A percentile compares a stretch with the other conserved stretches of the same genome.
Conservation (phyloP, 1,139 yeast species). For the Lodderomyces oxycetoniae region DNA sequence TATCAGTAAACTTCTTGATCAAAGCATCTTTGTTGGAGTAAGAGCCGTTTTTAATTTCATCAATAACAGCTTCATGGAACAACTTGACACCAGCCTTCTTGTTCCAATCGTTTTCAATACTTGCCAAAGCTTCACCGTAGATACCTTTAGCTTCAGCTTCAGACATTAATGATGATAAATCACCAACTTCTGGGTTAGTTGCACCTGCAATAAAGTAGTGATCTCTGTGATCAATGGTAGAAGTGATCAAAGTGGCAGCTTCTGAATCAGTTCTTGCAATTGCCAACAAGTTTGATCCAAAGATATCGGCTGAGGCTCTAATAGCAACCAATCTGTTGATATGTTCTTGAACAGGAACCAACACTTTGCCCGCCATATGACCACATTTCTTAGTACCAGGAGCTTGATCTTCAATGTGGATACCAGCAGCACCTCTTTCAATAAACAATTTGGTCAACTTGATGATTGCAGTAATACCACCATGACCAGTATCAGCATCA, state of each 20-base stretch:
- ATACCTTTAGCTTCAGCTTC: slow-evolving; percentile 76
- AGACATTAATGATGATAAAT: slow-evolving; percentile 73
- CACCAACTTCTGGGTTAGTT: slow-evolving; percentile 75
- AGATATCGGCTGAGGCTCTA: slow-evolving; percentile 92
- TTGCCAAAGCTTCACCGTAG: slow-evolving; percentile 64
- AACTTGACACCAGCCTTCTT: slow-evolving; percentile 79
- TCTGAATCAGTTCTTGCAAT: slow-evolving; percentile 97
- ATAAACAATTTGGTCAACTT: slow-evolving; percentile 94
- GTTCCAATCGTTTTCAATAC: slow-evolving; percentile 81
- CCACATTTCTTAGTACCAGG: slow-evolving; percentile 99
- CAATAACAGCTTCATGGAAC: slow-evolving; percentile 89
- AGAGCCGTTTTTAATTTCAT: slow-evolving; percentile 63
- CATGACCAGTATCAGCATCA: slow-evolving; percentile 98
- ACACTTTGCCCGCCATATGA: slow-evolving; percentile 96
- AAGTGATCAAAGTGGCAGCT: slow-evolving; percentile 91
- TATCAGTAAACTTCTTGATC: slow-evolving; percentile 60
- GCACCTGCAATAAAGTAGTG: slow-evolving; percentile 90
- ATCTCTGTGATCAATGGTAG: slow-evolving; percentile 91
- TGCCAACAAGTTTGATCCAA: slow-evolving; percentile 77
- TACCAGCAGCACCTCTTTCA: slow-evolving; percentile 98
- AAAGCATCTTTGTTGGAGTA: slow-evolving; percentile 61
- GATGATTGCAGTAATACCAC: slow-evolving; percentile 94
- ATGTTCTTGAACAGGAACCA: slow-evolving; percentile 97
- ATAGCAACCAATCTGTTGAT: slow-evolving; percentile 89
- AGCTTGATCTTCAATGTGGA: slow-evolving; percentile 97